These are phyloP conservation scores for Tetracladium setigerum DNA, from an alignment of 495 filamentous ascomycete genomes.

Conservation along the genomic window DNA sequence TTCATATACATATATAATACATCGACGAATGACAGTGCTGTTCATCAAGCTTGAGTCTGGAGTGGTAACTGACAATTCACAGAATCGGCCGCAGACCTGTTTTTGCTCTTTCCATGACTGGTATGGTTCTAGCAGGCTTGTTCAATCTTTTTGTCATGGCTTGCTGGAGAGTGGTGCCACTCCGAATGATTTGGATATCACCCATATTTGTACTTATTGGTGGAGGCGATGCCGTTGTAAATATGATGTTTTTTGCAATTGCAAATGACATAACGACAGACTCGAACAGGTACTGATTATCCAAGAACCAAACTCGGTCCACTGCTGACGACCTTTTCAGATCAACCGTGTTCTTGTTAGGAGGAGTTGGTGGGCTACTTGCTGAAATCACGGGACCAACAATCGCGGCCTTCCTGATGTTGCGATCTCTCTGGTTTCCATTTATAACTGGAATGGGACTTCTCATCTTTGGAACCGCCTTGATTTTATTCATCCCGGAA, in stretches of 20 bases:
- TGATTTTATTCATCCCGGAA: conserved; percentile 40
- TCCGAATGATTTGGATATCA: conserved; percentile 45
- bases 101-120: conserved; percentile 9
- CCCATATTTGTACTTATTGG: conserved; percentile 44
- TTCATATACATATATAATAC: too few relatives aligned
- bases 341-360: conserved; percentile 44
- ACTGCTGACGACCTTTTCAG: conserved; percentile 20
- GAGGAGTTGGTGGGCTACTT: conserved; percentile 37
- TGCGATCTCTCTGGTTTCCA: conserved; percentile 47
- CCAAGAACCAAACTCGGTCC: neutral
- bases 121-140: conserved; percentile 4
- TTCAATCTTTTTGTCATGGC: conserved; percentile 6
- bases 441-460: conserved; percentile 32
- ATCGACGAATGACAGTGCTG: too few relatives aligned
- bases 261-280: conserved; percentile 50
- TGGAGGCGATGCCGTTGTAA: conserved; percentile 43
- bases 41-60: neutral
- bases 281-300: conserved; percentile 34
- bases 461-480: conserved; percentile 20
- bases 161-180: conserved; percentile 28
- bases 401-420: conserved; percentile 49
- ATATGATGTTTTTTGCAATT: conserved; percentile 47
- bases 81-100: conserved; percentile 13
- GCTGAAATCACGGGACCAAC: conserved; percentile 45
- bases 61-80: conserved; percentile 3